Evolutionary conservation across 139 green algal species (phyloP).

Genomic region (Micromonas pusilla): DNA sequence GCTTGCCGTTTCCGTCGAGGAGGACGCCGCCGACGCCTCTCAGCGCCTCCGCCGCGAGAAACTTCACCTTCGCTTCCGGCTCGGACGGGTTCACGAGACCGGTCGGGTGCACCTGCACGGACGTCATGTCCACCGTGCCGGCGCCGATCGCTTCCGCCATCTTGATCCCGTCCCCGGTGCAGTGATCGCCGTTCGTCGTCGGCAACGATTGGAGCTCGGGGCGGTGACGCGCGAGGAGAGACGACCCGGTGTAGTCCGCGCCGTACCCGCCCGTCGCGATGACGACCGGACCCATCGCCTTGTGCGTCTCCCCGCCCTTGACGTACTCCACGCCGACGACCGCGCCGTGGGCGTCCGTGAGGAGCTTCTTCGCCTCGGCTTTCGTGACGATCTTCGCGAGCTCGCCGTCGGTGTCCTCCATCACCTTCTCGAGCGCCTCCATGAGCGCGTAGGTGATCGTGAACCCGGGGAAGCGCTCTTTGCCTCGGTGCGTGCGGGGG

Average conservation of each 20-base stretch:
- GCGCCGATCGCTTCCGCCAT: constrained; percentile 30
- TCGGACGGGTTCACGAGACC: constrained; percentile 44
- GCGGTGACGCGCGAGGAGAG: constrained; percentile 23
- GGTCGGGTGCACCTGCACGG: constrained; percentile 49
- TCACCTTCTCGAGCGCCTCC: constrained; percentile 33
- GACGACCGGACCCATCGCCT: constrained; percentile 31
- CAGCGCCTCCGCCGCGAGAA: constrained; percentile 47
- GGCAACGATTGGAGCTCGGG: constrained; percentile 26
- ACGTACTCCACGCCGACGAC: constrained; percentile 35
- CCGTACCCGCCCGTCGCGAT: constrained; percentile 38
- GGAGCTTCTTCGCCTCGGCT: constrained; percentile 29
- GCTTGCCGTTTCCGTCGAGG: constrained; percentile 41
- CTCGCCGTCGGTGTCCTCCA: constrained; percentile 36
- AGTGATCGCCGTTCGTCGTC: constrained; percentile 41
- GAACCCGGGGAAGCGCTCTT: constrained; percentile 41
- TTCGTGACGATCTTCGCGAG: constrained; percentile 37
- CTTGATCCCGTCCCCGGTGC: constrained; percentile 41
- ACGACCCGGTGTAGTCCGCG: constrained; percentile 28
- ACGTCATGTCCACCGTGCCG: constrained; percentile 33
- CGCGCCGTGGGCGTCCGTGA: constrained; percentile 25
- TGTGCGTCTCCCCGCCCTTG: constrained; percentile 12
- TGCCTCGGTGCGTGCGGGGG: constrained; percentile 38
- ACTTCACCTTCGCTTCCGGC: constrained; percentile 45
- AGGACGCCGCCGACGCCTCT: constrained; percentile 45
- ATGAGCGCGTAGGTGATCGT: constrained; percentile 42